phyloP scores from a whole-genome alignment of 495 filamentous ascomycete genomes.

The Glutinoglossum americanum region DNA sequence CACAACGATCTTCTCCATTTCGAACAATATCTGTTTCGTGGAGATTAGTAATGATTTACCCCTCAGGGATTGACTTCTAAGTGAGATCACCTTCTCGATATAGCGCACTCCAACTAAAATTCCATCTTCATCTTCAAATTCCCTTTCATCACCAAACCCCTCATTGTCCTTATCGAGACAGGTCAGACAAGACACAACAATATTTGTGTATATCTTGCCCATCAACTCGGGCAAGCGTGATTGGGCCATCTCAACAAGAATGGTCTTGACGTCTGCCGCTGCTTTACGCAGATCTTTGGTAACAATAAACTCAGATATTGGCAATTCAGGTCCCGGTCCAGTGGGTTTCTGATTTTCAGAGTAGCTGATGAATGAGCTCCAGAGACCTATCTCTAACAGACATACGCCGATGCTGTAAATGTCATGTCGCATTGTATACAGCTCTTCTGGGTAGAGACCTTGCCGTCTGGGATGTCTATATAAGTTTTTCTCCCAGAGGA shows the following conservation, averaged over 20 bases:
- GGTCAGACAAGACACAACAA: constrained; percentile 31
- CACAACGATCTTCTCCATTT: background rate
- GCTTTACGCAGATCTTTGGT: background rate
- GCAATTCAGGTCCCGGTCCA: background rate
- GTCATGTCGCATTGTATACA: constrained; percentile 16
- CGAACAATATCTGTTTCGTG: background rate
- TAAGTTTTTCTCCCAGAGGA: background rate
- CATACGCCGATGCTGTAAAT: constrained; percentile 20
- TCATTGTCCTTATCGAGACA: constrained; percentile 29
- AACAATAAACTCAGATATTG: background rate
- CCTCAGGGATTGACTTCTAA: too few relatives aligned
- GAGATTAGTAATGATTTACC: background rate
- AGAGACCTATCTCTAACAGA: constrained; percentile 20
- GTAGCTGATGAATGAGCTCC: constrained; percentile 8
- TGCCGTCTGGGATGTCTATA: constrained; percentile 11
- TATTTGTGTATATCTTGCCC: constrained; percentile 25
- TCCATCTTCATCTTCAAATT: constrained; percentile 29
- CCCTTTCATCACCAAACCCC: constrained; percentile 23
- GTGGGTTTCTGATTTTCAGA: background rate
- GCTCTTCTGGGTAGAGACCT: constrained; percentile 6
- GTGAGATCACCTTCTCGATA: constrained; percentile 23
- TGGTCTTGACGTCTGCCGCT: constrained; percentile 17
- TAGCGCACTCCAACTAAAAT: constrained; percentile 27
- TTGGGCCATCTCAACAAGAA: constrained; percentile 20
- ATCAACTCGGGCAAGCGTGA: constrained; percentile 23